Evolutionary conservation across 2,329 filamentous ascomycete species (phyloP).

Genomic region (Fusarium agapanthi): DNA sequence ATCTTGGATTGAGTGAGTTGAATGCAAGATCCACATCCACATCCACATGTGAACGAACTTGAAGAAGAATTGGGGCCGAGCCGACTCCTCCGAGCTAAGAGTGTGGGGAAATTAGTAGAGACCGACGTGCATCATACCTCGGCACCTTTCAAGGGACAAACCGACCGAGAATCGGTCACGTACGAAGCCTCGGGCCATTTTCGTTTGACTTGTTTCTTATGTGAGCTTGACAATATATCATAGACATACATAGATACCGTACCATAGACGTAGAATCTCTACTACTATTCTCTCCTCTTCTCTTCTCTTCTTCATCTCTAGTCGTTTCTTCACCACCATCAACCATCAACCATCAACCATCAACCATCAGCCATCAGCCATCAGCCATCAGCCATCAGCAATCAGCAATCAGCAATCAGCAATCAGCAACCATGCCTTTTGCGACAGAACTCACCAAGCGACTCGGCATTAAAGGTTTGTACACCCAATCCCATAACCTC

Average conservation of each 20-base stretch:
- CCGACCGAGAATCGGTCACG: constrained; percentile 1
- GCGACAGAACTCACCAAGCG: constrained; percentile 65
- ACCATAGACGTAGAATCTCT: neutral
- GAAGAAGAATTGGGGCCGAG: constrained; percentile 29
- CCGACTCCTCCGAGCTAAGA: neutral
- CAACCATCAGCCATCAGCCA: too few species aligned
- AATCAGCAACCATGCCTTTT: constrained; percentile 59
- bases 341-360: too few species aligned
- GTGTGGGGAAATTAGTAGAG: constrained; percentile 14
- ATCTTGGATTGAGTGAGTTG: neutral
- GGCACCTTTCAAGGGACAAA: constrained; percentile 18
- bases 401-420: neutral
- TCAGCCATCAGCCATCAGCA: neutral
- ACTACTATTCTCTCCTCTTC: neutral
- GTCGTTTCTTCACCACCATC: neutral
- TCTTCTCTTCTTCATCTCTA: neutral
- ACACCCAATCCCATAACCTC: neutral
- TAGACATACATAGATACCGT: neutral
- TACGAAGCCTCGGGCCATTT: constrained; percentile 20
- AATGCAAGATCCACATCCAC: neutral
- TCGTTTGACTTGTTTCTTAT: neutral
- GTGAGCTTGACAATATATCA: neutral
- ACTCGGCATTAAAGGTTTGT: constrained; percentile 62
- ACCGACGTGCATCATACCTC: constrained; percentile 23
- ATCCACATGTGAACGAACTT: constrained; percentile 16